Base-by-base conservation (phyloP, 208 protist species). In the Wallacemonas collosoma region DNA sequence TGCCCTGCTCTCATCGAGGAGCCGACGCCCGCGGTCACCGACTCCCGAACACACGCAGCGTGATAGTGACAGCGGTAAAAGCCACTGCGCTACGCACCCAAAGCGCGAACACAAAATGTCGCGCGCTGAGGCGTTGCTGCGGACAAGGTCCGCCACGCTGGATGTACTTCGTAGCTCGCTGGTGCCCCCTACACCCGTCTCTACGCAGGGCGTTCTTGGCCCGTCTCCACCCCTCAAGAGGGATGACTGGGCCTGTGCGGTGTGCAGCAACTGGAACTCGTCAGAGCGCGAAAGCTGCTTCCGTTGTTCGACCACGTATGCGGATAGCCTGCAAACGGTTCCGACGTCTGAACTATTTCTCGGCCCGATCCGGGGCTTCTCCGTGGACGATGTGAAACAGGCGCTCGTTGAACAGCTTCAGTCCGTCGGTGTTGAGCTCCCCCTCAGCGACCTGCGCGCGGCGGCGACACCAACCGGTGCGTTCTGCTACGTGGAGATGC, bases 261-360 rank as follows among this genome's bases (percentile, higher is more conserved):
- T 96, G 39, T 96, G 91, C 76, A 91, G 88, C 72, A 96, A 96
- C 66, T 81, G 82, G 53, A 96, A 96, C 72, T 93, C 88, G 0
- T 48, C 68, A 50, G 71, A 87, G 66, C 88, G 91, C 5, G 67
- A 79, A 35, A 72, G 67, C 35, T 96, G 91, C 76, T 94, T 84
- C 61, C 80, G 91, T 26, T 96, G 91, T 74, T 79, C 77, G 41
- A 80, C 77, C 12, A 35, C 53, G 48, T 91, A 86, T 63, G 55
- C 64, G 5, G 73, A 83, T 15, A 88, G 76, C 56, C 44, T 79
- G 12, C 73, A 72, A 14, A 79, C 83, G 35, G 75, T 58, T 11
- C 87, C 87, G 8, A 78, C 71, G 48, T 71, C 71, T 9, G 87
- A 93, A 75, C 50, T 95, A 15, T 63, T 54, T 5, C 75, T 93